Conservation (phyloP, 176 grass and related monocot species). For the Tuctoria greenei region DNA sequence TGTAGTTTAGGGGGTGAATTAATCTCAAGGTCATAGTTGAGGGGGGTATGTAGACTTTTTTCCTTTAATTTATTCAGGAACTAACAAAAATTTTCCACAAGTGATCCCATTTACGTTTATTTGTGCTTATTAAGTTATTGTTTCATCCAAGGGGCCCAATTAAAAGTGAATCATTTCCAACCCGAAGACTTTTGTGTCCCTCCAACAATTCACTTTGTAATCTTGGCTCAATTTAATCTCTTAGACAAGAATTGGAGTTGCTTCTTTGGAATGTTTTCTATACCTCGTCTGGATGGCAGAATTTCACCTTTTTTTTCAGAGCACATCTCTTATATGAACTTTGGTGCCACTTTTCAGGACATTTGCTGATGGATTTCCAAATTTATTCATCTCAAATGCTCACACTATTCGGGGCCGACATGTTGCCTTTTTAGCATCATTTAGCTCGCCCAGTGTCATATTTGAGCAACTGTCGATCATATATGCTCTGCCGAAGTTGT, state of each 20-base stretch:
- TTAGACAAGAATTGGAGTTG: background rate
- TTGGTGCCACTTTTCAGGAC: slow-evolving; percentile 48
- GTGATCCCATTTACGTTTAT: too few relatives aligned
- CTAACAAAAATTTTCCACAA: background rate
- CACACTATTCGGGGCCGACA: slow-evolving; percentile 75
- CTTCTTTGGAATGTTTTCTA: slow-evolving; percentile 4
- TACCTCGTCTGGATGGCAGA: background rate
- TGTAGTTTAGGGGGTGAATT: too few relatives aligned
- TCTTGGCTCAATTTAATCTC: too few relatives aligned
- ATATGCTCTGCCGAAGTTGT: slow-evolving; percentile 81
- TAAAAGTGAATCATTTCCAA: background rate
- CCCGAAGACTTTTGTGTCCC: background rate
- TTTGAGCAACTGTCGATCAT: slow-evolving; percentile 97
- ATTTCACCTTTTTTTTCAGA: slow-evolving; percentile 15
- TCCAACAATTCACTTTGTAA: too few relatives aligned
- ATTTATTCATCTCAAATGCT: slow-evolving; percentile 87
- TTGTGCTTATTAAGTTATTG: background rate
- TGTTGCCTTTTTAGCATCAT: slow-evolving; percentile 91
- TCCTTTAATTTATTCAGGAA: background rate
- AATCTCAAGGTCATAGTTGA: too few relatives aligned
- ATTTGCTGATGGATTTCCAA: slow-evolving; percentile 88
- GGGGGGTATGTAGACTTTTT: too few relatives aligned
- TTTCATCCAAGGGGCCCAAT: background rate
- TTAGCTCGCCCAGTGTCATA: slow-evolving; percentile 88
- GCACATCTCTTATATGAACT: background rate